Base-by-base conservation (phyloP, 2,329 filamentous ascomycete genomes). In the Nemania sp. region DNA sequence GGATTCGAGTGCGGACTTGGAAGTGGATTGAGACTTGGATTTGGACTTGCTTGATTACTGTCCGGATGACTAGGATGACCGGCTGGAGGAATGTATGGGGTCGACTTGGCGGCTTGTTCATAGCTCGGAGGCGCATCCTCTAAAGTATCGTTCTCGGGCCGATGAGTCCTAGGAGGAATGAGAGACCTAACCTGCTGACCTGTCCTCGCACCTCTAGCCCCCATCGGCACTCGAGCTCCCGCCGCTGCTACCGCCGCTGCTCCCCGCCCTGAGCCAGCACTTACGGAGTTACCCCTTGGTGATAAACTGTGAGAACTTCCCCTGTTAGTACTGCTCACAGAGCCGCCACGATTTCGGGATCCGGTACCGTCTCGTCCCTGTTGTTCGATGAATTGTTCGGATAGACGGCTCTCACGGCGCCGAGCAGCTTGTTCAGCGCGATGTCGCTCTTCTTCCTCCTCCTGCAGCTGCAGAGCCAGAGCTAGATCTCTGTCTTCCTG, bases 401-500 rank as follows among this genome's bases (percentile, higher is more conserved):
- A 89, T 1, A 90, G 76, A 52, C 83, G 75, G 49, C 83, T 84
- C 68, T 91, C 86, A n/a, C 83, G 77, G 9, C 79, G 77, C 6
- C 86, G 79, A 1, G 86, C 81, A 8, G 81, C 83, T 43, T 84
- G 80, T 44, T 83, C 80, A 6, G 67, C 63, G n/a, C 82, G 81
- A 59, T 91, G 84, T 12, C 85, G 81, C 64, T 91, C 86, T 60
- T 97, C 91, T 70, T 97, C 93, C 68, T 96, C 91, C 66, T 97
- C 94, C 69, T 97, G 93, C 1, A 97, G 80, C 67, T 97, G 94
- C 6, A 99, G 78, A 0, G 93, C 92, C 3, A 97, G 79, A 0
- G 94, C 94, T 24, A 97, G 74, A 56, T 94, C 90, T 55, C 92
- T 85, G 64, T 97, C 92, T 72, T 97, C 84, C 75, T 95, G 81